These are phyloP conservation scores for Suillus bovinus DNA, from an alignment of 768 basidiomycete genomes.

Conservation along the genomic window DNA sequence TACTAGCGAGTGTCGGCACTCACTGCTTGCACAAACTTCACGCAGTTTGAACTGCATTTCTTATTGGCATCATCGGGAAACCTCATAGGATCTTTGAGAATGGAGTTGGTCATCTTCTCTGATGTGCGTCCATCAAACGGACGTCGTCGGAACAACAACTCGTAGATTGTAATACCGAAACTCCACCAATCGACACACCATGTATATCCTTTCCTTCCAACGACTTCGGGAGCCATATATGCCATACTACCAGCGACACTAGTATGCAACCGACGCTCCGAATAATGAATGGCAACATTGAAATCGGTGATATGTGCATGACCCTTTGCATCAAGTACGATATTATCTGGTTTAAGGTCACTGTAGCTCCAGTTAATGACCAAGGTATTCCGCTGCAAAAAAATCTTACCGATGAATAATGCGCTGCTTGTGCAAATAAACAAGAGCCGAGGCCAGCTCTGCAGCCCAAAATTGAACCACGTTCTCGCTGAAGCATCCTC, in stretches of 20 bases:
- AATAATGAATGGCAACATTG: constrained; percentile 98
- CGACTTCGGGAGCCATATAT: constrained; percentile 99
- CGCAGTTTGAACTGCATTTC: constrained; percentile 65
- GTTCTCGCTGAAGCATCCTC: constrained; percentile 63
- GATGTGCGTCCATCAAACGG: constrained; percentile 91
- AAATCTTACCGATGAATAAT: constrained; percentile 88
- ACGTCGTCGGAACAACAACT: constrained; percentile 78
- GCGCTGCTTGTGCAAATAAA: constrained; percentile 86
- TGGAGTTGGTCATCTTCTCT: constrained; percentile 86
- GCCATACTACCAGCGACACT: constrained; percentile 98
- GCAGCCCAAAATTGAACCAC: constrained; percentile 86
- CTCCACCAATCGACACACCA: constrained; percentile 98
- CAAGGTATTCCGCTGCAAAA: neutral
- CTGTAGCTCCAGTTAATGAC: constrained; percentile 40
- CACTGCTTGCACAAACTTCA: constrained; percentile 68
- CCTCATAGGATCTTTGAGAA: constrained; percentile 73
- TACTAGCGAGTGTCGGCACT: constrained; percentile 25
- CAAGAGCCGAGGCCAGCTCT: constrained; percentile 81
- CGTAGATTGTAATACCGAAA: constrained; percentile 86
- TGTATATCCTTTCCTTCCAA: constrained; percentile 88
- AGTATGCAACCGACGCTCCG: constrained; percentile 82
- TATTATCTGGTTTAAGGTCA: constrained; percentile 97
- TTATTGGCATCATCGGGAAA: constrained; percentile 71
- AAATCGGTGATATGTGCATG: constrained; percentile 98
- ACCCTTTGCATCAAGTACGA: constrained; percentile 89